Evolutionary conservation across 179 eudicot genomes (phyloP).

Genomic region (Corrigiola litoralis): DNA sequence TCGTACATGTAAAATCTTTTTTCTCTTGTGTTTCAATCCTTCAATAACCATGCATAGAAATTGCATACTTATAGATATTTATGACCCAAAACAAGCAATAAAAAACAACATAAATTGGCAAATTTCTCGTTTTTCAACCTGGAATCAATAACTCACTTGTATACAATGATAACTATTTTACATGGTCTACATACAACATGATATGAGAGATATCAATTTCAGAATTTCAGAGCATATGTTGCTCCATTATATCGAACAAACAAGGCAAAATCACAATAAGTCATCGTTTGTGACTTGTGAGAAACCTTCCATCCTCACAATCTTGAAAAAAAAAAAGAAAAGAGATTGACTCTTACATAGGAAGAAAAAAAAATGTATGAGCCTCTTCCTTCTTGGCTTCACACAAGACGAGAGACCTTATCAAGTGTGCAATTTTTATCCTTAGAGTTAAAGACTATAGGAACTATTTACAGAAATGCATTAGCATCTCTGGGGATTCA

Average conservation of each 20-base stretch:
- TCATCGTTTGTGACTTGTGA: conserved; percentile 16
- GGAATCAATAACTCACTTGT: too few species aligned
- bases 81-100: too few species aligned
- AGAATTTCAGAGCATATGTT: neutral
- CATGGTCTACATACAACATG: too few species aligned
- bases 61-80: too few species aligned
- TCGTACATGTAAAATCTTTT: too few species aligned
- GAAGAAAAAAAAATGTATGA: neutral
- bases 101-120: too few species aligned
- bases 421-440: conserved; percentile 5
- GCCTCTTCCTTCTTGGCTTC: conserved; percentile 51
- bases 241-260: neutral
- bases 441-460: neutral
- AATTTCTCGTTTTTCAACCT: too few species aligned
- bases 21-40: too few species aligned
- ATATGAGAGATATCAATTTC: too few species aligned
- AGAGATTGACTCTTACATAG: neutral
- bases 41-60: too few species aligned
- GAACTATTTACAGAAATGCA: neutral
- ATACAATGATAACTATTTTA: too few species aligned
- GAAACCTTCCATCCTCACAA: neutral
- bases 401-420: conserved; percentile 64
- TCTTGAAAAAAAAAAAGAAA: neutral
- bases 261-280: conserved; percentile 10
- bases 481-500: neutral